phyloP scores from a whole-genome alignment of 1,284 basidiomycete species.

The Pascua sp. region DNA sequence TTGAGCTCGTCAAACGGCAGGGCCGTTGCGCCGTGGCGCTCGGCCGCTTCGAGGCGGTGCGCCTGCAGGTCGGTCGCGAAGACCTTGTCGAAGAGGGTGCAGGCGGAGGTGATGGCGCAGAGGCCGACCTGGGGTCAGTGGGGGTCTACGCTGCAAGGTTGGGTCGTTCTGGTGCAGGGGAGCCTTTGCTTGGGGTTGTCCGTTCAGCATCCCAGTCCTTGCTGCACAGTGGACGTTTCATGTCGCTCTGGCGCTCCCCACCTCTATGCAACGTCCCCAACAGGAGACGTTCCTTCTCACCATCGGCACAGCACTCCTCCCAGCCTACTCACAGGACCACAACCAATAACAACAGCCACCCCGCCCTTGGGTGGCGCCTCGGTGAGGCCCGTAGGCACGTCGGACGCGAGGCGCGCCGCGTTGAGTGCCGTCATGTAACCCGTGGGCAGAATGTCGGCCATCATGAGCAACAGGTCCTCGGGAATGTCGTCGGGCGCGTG shows the following conservation, averaged over 20 bases:
- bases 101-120: constrained; percentile 49
- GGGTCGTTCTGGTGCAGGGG: not conserved
- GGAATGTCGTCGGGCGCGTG: constrained; percentile 42
- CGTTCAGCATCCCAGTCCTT: too few relatives aligned
- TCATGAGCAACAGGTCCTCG: constrained; percentile 49
- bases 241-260: too few relatives aligned
- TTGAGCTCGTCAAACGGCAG: constrained; percentile 29
- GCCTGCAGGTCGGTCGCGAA: constrained; percentile 38
- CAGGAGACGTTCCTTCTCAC: too few relatives aligned
- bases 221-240: too few relatives aligned
- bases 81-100: constrained; percentile 42
- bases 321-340: constrained; percentile 46
- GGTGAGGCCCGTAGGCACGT: too few relatives aligned
- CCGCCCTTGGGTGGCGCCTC: constrained; percentile 24
- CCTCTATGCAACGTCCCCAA: too few relatives aligned
- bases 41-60: constrained; percentile 28
- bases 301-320: too few relatives aligned
- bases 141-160: not conserved
- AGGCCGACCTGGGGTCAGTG: constrained; percentile 29
- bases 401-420: constrained; percentile 19
- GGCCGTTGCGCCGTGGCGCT: constrained; percentile 47
- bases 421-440: constrained; percentile 51
- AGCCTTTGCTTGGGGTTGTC: too few relatives aligned
- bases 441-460: constrained; percentile 52
- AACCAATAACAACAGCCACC: constrained; percentile 48